Percentiles rank a stretch among this genome's conserved stretches.
Evolutionary conservation across 2,329 filamentous ascomycete species (phyloP).

Genomic region (Nothomitra cinnamomea): DNA sequence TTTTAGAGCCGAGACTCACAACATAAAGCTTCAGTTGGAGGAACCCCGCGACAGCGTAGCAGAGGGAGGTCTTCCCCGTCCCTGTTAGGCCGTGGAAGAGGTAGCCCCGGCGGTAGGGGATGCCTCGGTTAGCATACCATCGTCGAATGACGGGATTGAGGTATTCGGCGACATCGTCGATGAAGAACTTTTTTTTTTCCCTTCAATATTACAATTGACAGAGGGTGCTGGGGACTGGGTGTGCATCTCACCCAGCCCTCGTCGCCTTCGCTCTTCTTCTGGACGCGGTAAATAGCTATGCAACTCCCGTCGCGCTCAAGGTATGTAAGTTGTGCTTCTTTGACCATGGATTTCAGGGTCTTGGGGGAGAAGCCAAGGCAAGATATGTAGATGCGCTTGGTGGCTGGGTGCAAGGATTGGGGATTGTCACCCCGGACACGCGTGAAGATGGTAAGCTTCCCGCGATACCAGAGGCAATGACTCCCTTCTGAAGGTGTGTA

Average conservation of each 20-base stretch:
- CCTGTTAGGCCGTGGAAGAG: conserved; percentile 67
- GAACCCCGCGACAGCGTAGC: conserved; percentile 50
- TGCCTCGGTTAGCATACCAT: conserved; percentile 72
- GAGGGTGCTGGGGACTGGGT: conserved; percentile 48
- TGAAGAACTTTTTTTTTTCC: conserved; percentile 45
- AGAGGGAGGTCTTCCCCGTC: conserved; percentile 52
- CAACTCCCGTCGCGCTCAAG: conserved; percentile 36
- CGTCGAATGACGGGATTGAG: conserved; percentile 50
- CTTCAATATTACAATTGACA: conserved; percentile 61
- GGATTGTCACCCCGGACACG: conserved; percentile 21
- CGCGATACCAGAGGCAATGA: conserved; percentile 51
- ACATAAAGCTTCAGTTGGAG: conserved; percentile 59
- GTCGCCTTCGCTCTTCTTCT: conserved; percentile 26
- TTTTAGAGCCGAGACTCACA: conserved; percentile 45
- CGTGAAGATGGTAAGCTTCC: conserved; percentile 33
- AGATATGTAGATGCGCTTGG: conserved; percentile 35
- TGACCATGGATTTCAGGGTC: conserved; percentile 39
- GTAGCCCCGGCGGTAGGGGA: conserved; percentile 73
- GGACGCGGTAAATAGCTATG: conserved; percentile 39
- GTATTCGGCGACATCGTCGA: conserved; percentile 63
- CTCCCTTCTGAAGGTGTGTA: conserved; percentile 52
- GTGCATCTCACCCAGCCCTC: conserved; percentile 39
- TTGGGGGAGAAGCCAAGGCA: conserved; percentile 34
- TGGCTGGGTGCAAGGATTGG: conserved; percentile 28
- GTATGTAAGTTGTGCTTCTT: conserved; percentile 35